These are phyloP conservation scores for Hemisphaericaspora subhashii DNA, from an alignment of 1,139 yeast genomes.

Conservation along the genomic window DNA sequence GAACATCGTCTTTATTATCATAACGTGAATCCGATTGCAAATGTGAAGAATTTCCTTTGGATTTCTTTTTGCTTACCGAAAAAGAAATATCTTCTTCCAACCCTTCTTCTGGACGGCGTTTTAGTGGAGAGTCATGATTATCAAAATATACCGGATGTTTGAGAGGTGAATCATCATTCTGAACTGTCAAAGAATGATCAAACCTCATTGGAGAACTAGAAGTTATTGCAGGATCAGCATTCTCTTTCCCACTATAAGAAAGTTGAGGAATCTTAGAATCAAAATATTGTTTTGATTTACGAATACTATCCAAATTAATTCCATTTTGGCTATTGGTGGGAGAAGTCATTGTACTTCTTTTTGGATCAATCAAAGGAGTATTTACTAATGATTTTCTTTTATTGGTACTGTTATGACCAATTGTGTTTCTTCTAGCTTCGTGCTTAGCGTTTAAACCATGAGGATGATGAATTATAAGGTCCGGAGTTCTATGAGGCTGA, in stretches of 20 bases:
- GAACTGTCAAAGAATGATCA: slow-evolving; percentile 5
- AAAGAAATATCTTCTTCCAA: too few relatives aligned
- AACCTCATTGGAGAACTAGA: slow-evolving; percentile 3
- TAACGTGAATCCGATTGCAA: not conserved
- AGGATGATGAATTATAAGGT: slow-evolving; percentile 34
- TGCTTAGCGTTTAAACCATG: slow-evolving; percentile 48
- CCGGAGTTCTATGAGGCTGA: slow-evolving; percentile 13
- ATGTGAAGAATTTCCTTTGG: too few relatives aligned
- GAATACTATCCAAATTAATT: slow-evolving; percentile 19
- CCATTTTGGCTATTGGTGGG: slow-evolving; percentile 23
- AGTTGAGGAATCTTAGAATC: slow-evolving; percentile 11
- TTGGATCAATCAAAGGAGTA: slow-evolving; percentile 16
- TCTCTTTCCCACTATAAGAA: not conserved
- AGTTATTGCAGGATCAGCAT: not conserved
- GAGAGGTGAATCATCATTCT: slow-evolving; percentile 14
- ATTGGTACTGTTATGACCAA: slow-evolving; percentile 18
- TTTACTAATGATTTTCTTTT: slow-evolving; percentile 13
- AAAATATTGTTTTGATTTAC: slow-evolving; percentile 17
- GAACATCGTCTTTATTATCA: not conserved
- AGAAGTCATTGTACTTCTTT: slow-evolving; percentile 37
- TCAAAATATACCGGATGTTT: slow-evolving; percentile 7
- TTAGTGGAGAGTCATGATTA: not conserved
- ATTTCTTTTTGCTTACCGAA: too few relatives aligned
- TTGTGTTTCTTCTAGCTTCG: slow-evolving; percentile 29
- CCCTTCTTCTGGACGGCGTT: too few relatives aligned